phyloP scores from a whole-genome alignment of 208 protist species.

The Plasmodiophora brassicae region DNA sequence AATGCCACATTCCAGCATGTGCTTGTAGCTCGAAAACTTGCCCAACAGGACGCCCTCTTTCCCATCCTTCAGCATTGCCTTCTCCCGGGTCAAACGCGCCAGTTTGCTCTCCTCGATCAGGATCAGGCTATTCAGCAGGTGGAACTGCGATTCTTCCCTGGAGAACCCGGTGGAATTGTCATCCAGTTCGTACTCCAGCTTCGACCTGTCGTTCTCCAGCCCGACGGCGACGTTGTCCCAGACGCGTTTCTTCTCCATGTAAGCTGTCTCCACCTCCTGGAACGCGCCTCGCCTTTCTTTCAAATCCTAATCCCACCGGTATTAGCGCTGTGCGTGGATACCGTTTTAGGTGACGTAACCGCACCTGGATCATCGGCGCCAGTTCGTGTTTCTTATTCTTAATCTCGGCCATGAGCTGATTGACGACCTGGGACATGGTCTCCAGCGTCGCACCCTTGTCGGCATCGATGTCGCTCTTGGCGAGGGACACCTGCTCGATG shows the following conservation, averaged over 20 bases:
- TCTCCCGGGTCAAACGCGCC: neutral
- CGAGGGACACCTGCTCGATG: neutral
- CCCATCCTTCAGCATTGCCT: neutral
- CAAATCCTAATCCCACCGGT: neutral
- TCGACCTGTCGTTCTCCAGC: neutral
- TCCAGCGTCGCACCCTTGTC: slow-evolving; percentile 14
- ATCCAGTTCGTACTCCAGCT: slow-evolving; percentile 32
- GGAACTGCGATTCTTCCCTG: slow-evolving; percentile 6
- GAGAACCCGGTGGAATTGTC: slow-evolving; percentile 21
- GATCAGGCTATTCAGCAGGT: slow-evolving; percentile 6
- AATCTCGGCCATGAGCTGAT: neutral
- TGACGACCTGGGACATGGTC: neutral
- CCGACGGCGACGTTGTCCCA: slow-evolving; percentile 17
- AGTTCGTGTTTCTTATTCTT: slow-evolving; percentile 23
- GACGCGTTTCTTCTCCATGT: slow-evolving; percentile 1
- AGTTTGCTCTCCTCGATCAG: slow-evolving; percentile 7
- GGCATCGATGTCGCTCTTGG: neutral
- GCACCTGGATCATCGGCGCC: neutral
- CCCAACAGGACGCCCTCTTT: neutral
- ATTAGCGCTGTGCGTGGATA: neutral
- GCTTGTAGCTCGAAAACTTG: neutral
- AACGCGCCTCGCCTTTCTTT: neutral
- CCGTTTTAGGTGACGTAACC: neutral
- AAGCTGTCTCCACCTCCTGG: neutral
- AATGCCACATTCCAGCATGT: neutral